Evolutionary conservation across 805 yeast genomes (phyloP).

Genomic region (Wickerhamomyces rabaulensis): DNA sequence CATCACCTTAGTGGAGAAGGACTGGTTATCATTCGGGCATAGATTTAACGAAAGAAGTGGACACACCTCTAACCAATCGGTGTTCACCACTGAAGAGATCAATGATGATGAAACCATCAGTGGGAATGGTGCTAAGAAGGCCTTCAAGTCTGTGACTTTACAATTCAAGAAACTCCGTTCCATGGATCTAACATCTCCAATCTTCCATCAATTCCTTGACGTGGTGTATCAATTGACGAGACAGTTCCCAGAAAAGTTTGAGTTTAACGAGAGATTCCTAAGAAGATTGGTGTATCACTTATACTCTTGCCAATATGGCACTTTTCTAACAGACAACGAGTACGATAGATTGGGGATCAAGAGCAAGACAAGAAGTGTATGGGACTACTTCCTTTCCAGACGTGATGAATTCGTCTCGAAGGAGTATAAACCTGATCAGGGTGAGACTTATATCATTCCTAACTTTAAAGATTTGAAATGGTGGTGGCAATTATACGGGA

Average conservation of each 20-base stretch:
- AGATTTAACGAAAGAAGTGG: slow-evolving; percentile 81
- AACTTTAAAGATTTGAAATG: slow-evolving; percentile 61
- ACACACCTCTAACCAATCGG: slow-evolving; percentile 40
- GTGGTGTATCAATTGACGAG: slow-evolving; percentile 73
- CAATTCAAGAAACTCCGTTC: slow-evolving; percentile 44
- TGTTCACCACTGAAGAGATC: slow-evolving; percentile 41
- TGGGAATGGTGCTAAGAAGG: slow-evolving; percentile 31
- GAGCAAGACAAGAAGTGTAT: slow-evolving; percentile 67
- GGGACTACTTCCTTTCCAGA: slow-evolving; percentile 90
- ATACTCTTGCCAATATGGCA: slow-evolving; percentile 93
- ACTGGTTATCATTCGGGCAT: slow-evolving; percentile 95
- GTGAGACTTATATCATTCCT: slow-evolving; percentile 43
- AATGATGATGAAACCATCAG: slow-evolving; percentile 28
- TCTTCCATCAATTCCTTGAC: slow-evolving; percentile 91
- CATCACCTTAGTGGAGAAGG: slow-evolving; percentile 80
- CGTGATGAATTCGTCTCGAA: slow-evolving; percentile 60
- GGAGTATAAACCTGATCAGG: slow-evolving; percentile 30
- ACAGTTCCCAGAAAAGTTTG: slow-evolving; percentile 71
- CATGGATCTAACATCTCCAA: slow-evolving; percentile 72
- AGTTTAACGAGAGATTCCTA: slow-evolving; percentile 83
- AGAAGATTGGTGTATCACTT: slow-evolving; percentile 81
- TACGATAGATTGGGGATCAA: slow-evolving; percentile 45
- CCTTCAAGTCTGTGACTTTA: slow-evolving; percentile 45
- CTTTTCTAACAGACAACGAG: slow-evolving; percentile 77
- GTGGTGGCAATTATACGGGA: slow-evolving; percentile 87